phyloP scores from a whole-genome alignment of 352 stramenopile genomes.

The Phytophthora aleatoria region DNA sequence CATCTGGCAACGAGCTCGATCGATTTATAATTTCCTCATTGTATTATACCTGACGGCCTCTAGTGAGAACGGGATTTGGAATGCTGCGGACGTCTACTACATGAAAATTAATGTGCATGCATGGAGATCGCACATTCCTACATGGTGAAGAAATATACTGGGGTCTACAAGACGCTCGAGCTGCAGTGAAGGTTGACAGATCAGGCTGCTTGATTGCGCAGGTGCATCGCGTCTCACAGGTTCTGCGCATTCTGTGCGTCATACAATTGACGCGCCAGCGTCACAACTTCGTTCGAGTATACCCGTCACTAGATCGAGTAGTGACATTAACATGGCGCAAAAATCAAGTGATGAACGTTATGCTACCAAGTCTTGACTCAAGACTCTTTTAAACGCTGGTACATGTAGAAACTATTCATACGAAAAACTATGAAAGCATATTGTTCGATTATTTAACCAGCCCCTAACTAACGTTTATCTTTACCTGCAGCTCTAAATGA shows the following conservation, averaged over 20 bases:
- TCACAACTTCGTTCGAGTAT: conserved; percentile 6
- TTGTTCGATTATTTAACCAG: not conserved
- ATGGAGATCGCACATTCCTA: too few relatives aligned
- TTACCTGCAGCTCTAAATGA: conserved; percentile 48
- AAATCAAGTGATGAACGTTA: too few relatives aligned
- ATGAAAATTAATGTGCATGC: too few relatives aligned
- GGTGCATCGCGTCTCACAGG: not conserved
- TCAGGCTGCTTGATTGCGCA: not conserved
- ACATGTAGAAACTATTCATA: too few relatives aligned
- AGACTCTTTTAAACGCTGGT: too few relatives aligned
- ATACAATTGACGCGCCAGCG: not conserved
- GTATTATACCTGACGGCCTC: not conserved
- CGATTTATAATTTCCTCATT: conserved; percentile 5
- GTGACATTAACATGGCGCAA: too few relatives aligned
- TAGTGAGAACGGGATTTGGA: not conserved
- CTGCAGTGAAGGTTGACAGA: not conserved
- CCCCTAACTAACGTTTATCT: conserved; percentile 55
- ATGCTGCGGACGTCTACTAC: too few relatives aligned
- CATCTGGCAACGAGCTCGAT: not conserved
- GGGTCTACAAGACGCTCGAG: too few relatives aligned
- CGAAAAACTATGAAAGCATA: not conserved
- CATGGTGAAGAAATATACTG: too few relatives aligned
- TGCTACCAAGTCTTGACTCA: too few relatives aligned
- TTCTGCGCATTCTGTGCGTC: not conserved
- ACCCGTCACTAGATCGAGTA: not conserved